phyloP scores from a whole-genome alignment of 768 basidiomycete genomes.

The Solioccasus polychromus region DNA sequence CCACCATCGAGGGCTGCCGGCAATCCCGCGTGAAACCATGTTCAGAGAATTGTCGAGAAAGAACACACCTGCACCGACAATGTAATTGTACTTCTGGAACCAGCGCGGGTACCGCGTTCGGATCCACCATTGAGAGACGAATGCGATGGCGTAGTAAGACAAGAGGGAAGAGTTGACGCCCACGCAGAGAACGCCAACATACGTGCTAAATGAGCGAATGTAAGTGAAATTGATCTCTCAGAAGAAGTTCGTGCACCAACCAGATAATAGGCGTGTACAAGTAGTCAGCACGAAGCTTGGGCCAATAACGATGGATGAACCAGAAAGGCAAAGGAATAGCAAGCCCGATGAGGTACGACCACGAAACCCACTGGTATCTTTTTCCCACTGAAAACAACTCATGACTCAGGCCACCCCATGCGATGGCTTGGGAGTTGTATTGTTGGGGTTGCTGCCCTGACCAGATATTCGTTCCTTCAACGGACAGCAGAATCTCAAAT shows the following conservation, averaged over 20 bases:
- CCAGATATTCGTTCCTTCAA: conserved; percentile 48
- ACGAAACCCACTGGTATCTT: conserved; percentile 41
- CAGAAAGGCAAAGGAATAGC: conserved; percentile 40
- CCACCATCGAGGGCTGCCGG: conserved; percentile 39
- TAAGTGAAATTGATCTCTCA: conserved; percentile 2
- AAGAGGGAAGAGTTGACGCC: conserved; percentile 29
- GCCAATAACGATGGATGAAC: conserved; percentile 36
- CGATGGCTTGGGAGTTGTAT: conserved; percentile 34
- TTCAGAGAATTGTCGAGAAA: not conserved
- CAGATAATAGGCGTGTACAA: conserved; percentile 31
- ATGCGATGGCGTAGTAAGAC: conserved; percentile 22
- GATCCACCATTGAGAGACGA: conserved; percentile 38
- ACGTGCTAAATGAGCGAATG: conserved; percentile 13
- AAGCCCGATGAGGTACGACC: conserved; percentile 33
- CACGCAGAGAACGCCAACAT: conserved; percentile 14
- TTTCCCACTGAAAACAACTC: conserved; percentile 31
- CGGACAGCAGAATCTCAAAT: conserved; percentile 47
- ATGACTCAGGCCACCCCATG: conserved; percentile 39
- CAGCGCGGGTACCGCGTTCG: conserved; percentile 34
- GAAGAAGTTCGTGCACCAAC: conserved; percentile 11
- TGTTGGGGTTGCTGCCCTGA: conserved; percentile 30
- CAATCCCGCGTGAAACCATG: too few species aligned
- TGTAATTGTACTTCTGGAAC: conserved; percentile 39
- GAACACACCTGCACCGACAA: conserved; percentile 40
- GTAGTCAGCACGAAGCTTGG: conserved; percentile 26